phyloP scores from a whole-genome alignment of 208 protist species.

The Tetramitus jugosus region DNA sequence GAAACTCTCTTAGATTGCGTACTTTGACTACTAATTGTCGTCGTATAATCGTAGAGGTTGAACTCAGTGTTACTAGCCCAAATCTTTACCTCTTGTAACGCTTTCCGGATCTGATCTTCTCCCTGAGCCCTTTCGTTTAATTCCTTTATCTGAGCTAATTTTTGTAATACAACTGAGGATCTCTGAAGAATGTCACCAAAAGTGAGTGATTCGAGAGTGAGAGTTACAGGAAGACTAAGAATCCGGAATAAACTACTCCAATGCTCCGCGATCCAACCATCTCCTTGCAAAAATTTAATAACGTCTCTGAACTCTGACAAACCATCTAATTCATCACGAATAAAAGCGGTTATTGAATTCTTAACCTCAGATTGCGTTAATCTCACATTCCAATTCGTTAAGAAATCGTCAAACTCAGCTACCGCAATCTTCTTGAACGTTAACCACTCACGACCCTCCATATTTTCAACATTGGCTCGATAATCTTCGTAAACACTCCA shows the following conservation, averaged over 20 bases:
- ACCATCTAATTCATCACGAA: constrained; percentile 69
- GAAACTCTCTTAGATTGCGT: constrained; percentile 56
- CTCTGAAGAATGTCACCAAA: constrained; percentile 78
- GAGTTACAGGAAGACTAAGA: constrained; percentile 55
- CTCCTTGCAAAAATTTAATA: constrained; percentile 83
- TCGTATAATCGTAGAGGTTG: constrained; percentile 55
- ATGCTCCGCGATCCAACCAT: constrained; percentile 85
- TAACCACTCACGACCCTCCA: constrained; percentile 79
- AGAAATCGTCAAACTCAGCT: constrained; percentile 90
- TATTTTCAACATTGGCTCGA: constrained; percentile 58
- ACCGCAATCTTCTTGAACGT: constrained; percentile 75
- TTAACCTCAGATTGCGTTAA: constrained; percentile 49
- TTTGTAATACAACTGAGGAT: constrained; percentile 56
- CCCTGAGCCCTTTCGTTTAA: constrained; percentile 81
- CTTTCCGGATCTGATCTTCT: constrained; percentile 90
- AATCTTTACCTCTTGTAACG: constrained; percentile 80
- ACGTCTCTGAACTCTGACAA: constrained; percentile 65
- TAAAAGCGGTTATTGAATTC: constrained; percentile 68
- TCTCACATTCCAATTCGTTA: constrained; percentile 75
- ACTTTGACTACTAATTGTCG: too few species aligned
- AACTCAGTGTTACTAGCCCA: constrained; percentile 79
- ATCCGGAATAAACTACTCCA: constrained; percentile 83
- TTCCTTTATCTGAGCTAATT: constrained; percentile 73
- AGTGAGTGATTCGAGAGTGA: constrained; percentile 71
- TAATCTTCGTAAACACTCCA: constrained; percentile 76